Conservation (phyloP, 768 basidiomycete species). For the Podaxis rugospora region DNA sequence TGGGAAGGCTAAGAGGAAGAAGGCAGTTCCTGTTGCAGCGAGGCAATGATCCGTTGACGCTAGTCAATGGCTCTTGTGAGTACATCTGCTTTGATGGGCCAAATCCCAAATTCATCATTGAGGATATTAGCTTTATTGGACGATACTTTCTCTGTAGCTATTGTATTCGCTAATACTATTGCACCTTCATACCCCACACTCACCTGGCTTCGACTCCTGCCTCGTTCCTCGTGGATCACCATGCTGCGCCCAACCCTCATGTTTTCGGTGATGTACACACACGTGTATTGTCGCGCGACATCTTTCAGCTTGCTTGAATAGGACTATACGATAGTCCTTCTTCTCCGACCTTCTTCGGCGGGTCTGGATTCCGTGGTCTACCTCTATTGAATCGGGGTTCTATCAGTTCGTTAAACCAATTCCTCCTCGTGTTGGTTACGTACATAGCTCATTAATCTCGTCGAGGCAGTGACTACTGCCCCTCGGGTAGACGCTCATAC, state of each 20-base stretch:
- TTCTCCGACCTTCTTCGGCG: not conserved
- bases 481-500: not conserved
- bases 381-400: not conserved
- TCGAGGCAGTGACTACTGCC: not conserved
- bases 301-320: not conserved
- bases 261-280: not conserved
- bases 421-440: not conserved
- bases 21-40: not conserved
- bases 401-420: not conserved
- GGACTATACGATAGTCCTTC: not conserved
- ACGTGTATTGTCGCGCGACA: not conserved
- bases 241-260: not conserved
- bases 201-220: not conserved
- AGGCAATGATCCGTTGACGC: not conserved
- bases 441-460: not conserved
- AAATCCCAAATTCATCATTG: not conserved
- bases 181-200: not conserved
- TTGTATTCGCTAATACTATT: slow-evolving; percentile 1
- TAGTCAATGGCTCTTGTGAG: not conserved
- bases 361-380: not conserved
- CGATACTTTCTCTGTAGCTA: not conserved
- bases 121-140: not conserved
- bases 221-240: slow-evolving; percentile 1
- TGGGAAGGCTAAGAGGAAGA: slow-evolving; percentile 9
- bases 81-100: not conserved